Evolutionary conservation across 2,329 filamentous ascomycete species (phyloP).

Genomic region (Penicillium sp.): DNA sequence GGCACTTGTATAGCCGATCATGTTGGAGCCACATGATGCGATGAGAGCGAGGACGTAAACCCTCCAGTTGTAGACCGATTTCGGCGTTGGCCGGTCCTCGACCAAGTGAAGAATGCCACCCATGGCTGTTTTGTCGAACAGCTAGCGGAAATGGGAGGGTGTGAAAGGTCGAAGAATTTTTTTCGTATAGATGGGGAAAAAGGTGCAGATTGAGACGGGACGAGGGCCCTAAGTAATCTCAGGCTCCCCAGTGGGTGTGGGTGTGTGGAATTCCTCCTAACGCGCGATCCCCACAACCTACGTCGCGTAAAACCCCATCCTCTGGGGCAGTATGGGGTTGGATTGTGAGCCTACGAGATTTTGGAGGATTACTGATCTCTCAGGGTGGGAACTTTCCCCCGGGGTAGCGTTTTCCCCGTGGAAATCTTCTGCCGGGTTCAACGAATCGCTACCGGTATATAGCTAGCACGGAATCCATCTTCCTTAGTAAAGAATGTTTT

Average conservation of each 20-base stretch:
- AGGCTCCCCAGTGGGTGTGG: constrained; percentile 12
- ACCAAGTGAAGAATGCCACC: constrained; percentile 37
- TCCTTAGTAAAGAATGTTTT: neutral
- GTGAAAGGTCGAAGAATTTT: constrained; percentile 2
- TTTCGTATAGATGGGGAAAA: constrained; percentile 6
- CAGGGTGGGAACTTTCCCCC: constrained; percentile 19
- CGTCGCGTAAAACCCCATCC: constrained; percentile 24
- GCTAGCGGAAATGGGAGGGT: neutral
- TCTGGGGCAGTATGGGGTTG: constrained; percentile 31
- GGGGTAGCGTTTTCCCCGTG: constrained; percentile 35
- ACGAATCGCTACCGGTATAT: constrained; percentile 17
- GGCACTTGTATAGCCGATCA: constrained; percentile 65
- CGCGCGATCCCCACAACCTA: constrained; percentile 28
- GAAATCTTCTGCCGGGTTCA: constrained; percentile 29
- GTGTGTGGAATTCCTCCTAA: constrained; percentile 21
- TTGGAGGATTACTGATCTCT: constrained; percentile 17
- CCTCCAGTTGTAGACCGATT: constrained; percentile 59
- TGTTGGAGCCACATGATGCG: constrained; percentile 57
- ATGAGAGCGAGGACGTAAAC: constrained; percentile 55
- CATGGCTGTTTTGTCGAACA: constrained; percentile 23
- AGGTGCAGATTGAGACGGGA: constrained; percentile 11
- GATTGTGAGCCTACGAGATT: constrained; percentile 18
- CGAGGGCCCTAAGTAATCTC: constrained; percentile 20
- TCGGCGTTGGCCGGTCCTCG: constrained; percentile 53
- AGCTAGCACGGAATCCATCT: neutral